Evolutionary conservation across 2,329 filamentous ascomycete genomes (phyloP).

Genomic region (Fragosphaeria purpurea): DNA sequence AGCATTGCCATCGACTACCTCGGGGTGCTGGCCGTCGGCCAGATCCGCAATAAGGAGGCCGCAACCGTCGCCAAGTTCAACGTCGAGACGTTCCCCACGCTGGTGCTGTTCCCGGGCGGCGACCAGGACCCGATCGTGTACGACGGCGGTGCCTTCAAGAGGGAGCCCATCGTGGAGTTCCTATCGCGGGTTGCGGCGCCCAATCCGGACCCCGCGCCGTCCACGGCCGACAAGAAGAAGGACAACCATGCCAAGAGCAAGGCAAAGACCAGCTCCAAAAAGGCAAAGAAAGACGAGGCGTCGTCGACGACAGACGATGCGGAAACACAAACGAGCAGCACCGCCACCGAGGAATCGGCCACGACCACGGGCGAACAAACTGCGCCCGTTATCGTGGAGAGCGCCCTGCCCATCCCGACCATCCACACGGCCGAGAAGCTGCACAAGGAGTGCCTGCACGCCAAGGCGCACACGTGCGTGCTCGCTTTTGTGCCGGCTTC

Average conservation of each 20-base stretch:
- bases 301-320: slow-evolving; percentile 8
- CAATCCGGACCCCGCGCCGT: slow-evolving; percentile 62
- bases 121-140: slow-evolving; percentile 61
- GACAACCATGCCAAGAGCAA: background rate
- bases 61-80: slow-evolving; percentile 63
- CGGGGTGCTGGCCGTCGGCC: slow-evolving; percentile 66
- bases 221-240: slow-evolving; percentile 18
- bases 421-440: slow-evolving; percentile 56
- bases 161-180: slow-evolving; percentile 71
- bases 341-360: background rate
- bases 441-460: slow-evolving; percentile 59
- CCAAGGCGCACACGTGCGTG: slow-evolving; percentile 73
- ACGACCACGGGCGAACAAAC: slow-evolving; percentile 32
- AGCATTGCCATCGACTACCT: slow-evolving; percentile 86
- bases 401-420: slow-evolving; percentile 53
- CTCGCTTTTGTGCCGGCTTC: slow-evolving; percentile 58
- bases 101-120: slow-evolving; percentile 68
- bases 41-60: slow-evolving; percentile 73
- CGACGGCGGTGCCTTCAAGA: slow-evolving; percentile 68
- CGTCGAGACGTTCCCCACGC: slow-evolving; percentile 65
- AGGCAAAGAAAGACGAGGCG: slow-evolving; percentile 23
- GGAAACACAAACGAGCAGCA: slow-evolving; percentile 11
- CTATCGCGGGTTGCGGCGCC: slow-evolving; percentile 68
- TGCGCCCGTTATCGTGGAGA: slow-evolving; percentile 37
- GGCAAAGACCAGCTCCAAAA: slow-evolving; percentile 29